phyloP scores from a whole-genome alignment of 148 eudicot genomes.

The Talinum fruticosum region DNA sequence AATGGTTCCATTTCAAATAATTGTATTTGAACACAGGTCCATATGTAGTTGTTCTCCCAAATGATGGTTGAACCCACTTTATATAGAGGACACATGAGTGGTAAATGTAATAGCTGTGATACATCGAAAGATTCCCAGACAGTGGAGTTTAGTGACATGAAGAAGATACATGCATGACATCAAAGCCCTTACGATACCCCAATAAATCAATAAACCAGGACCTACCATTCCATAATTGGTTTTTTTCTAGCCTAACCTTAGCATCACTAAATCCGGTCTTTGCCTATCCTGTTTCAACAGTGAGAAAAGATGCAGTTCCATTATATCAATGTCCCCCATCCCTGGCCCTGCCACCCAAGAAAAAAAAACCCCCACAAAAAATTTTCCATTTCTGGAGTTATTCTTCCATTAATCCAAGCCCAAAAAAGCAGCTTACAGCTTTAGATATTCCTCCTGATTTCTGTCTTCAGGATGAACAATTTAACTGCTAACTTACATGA shows the following conservation, averaged over 20 bases:
- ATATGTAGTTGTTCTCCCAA: neutral
- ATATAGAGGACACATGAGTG: neutral
- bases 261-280: neutral
- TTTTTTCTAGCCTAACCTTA: neutral
- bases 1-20: neutral
- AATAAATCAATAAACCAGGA: neutral
- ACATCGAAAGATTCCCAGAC: neutral
- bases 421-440: neutral
- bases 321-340: neutral
- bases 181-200: neutral
- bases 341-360: too few species aligned
- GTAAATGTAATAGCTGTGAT: neutral
- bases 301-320: neutral
- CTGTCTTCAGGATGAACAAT: neutral
- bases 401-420: too few species aligned
- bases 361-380: too few species aligned
- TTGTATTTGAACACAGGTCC: neutral
- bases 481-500: neutral
- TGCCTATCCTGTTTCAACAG: constrained; percentile 7
- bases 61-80: neutral
- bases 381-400: too few species aligned
- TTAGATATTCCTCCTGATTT: neutral
- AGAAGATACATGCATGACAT: neutral
- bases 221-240: neutral
- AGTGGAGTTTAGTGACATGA: neutral